phyloP scores from a whole-genome alignment of 202 grass and related monocot species.

The Musa balbisiana region DNA sequence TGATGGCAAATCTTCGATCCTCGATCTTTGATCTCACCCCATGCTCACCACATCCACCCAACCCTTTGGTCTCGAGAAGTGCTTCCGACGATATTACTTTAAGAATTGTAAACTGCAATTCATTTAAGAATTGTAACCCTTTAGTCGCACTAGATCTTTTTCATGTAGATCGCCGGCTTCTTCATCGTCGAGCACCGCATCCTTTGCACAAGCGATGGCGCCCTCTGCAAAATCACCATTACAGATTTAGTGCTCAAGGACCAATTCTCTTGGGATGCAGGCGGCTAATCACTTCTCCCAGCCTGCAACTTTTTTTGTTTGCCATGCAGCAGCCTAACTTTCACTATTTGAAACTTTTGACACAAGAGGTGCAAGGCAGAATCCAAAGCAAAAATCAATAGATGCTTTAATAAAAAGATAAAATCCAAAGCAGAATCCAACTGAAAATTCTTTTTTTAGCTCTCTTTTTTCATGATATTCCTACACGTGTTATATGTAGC shows the following conservation, averaged over 20 bases:
- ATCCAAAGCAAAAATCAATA: conserved; percentile 80
- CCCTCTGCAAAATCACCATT: conserved; percentile 65
- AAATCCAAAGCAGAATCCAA: no score
- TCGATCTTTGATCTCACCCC: conserved; percentile 58
- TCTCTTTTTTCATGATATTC: no score
- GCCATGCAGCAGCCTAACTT: conserved; percentile 77
- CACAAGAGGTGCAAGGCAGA: conserved; percentile 64
- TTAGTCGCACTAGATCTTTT: conserved; percentile 93
- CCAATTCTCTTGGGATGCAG: conserved; percentile 87
- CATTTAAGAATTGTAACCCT: no score
- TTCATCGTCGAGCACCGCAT: conserved; percentile 92
- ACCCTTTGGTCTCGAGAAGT: conserved; percentile 66
- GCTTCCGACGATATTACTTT: conserved; percentile 85
- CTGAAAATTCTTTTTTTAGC: no score
- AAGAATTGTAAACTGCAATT: conserved; percentile 98
- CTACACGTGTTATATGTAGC: no score
- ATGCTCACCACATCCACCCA: conserved; percentile 77
- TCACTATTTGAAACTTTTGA: conserved; percentile 81
- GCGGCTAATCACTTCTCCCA: conserved; percentile 81
- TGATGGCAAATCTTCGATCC: conserved; percentile 38
- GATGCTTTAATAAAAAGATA: conserved; percentile 73
- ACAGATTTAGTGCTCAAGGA: conserved; percentile 91
- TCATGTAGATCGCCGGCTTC: conserved; percentile 85
- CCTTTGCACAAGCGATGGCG: conserved; percentile 66
- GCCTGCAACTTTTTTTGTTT: conserved; percentile 81